phyloP scores from a whole-genome alignment of 1,284 basidiomycete genomes.

The Microbotryum saponariae region DNA sequence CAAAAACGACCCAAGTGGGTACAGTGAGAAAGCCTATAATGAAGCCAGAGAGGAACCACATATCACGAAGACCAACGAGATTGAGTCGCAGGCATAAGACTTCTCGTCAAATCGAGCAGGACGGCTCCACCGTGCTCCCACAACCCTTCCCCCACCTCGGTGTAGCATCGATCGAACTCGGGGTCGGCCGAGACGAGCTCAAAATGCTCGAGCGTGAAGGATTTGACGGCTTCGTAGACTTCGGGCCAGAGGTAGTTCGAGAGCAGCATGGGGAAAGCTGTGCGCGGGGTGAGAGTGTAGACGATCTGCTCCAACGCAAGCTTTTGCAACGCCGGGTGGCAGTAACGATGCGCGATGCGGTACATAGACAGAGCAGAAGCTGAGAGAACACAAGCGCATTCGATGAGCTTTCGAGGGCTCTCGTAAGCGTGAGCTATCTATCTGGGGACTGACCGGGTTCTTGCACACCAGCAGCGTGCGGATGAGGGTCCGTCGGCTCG shows the following conservation, averaged over 20 bases:
- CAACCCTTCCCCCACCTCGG: conserved; percentile 5
- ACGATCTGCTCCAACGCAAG: conserved; percentile 69
- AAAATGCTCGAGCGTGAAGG: conserved; percentile 3
- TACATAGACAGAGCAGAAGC: conserved; percentile 70
- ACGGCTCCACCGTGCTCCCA: conserved; percentile 8
- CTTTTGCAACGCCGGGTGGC: conserved; percentile 56
- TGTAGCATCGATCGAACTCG: conserved; percentile 1
- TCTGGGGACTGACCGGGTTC: conserved; percentile 44
- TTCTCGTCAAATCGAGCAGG: conserved; percentile 5
- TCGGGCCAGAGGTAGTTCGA: conserved; percentile 39
- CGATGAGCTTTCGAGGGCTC: conserved; percentile 37
- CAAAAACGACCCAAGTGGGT: too few species aligned
- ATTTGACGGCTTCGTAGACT: background rate
- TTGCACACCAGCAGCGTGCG: conserved; percentile 2
- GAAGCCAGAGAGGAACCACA: too few species aligned
- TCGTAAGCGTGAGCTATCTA: conserved; percentile 33
- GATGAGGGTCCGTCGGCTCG: conserved; percentile 46
- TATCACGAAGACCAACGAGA: too few species aligned
- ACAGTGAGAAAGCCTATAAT: too few species aligned
- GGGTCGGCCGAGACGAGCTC: conserved; percentile 1
- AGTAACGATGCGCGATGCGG: conserved; percentile 70
- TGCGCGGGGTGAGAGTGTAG: conserved; percentile 59
- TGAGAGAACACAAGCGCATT: conserved; percentile 49
- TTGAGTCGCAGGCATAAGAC: background rate
- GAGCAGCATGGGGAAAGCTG: conserved; percentile 63